Evolutionary conservation across 179 eudicot genomes (phyloP).

Genomic region (Beta lomatogona): DNA sequence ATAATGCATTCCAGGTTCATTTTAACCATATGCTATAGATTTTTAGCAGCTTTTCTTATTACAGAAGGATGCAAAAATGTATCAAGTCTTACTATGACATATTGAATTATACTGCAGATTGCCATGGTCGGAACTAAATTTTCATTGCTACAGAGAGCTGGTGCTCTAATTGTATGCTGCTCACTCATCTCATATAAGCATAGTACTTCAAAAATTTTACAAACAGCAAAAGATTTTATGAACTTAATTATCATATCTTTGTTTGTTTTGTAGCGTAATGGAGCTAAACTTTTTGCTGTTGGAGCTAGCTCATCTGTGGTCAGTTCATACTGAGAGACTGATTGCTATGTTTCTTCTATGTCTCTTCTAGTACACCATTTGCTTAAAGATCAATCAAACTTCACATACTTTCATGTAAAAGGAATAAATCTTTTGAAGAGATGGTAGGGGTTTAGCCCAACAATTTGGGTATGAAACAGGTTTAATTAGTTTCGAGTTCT

Average conservation of each 20-base stretch:
- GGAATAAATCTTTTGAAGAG: neutral
- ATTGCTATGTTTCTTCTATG: neutral
- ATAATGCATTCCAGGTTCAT: slow-evolving; percentile 83
- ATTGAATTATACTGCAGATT: slow-evolving; percentile 42
- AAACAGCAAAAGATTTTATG: neutral
- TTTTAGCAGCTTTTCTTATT: neutral
- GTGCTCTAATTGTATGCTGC: slow-evolving; percentile 58
- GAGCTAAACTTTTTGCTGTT: slow-evolving; percentile 68
- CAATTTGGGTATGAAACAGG: no score
- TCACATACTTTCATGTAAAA: neutral
- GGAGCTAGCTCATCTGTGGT: slow-evolving; percentile 74
- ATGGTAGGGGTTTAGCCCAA: no score
- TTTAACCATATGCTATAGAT: slow-evolving; percentile 2
- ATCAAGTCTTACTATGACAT: neutral
- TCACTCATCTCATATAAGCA: neutral
- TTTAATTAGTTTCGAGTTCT: no score
- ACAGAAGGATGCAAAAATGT: neutral
- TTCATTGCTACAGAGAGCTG: slow-evolving; percentile 60
- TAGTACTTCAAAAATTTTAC: no score
- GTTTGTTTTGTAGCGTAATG: slow-evolving; percentile 57
- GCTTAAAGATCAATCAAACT: neutral
- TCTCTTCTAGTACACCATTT: neutral
- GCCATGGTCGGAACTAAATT: slow-evolving; percentile 69
- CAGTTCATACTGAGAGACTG: slow-evolving; percentile 20
- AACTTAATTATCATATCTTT: neutral